A percentile compares a stretch with the other conserved stretches of the same genome.
Conservation (phyloP, 2,329 filamentous ascomycete genomes). For the Neofusicoccum parvum region DNA sequence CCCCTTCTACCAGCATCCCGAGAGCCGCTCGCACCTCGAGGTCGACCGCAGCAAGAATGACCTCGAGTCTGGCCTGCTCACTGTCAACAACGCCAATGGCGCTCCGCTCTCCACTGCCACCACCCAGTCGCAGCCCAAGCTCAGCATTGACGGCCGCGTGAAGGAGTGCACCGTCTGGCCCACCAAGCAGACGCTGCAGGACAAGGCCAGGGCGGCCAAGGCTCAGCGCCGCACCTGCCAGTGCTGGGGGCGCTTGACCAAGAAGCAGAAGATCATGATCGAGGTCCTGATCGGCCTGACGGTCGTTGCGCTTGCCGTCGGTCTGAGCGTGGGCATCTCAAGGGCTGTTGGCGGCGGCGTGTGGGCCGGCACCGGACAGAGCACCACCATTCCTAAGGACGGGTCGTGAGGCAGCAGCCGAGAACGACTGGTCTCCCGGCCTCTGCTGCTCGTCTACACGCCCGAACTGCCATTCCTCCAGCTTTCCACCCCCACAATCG, state of each 20-base stretch:
- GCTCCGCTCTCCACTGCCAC: constrained; percentile 40
- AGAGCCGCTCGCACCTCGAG: constrained; percentile 26
- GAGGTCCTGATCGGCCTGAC: constrained; percentile 50
- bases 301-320: constrained; percentile 49
- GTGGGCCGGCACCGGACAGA: constrained; percentile 43
- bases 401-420: constrained; percentile 1
- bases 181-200: constrained; percentile 49
- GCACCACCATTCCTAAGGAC: constrained; percentile 33
- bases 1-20: constrained; percentile 52
- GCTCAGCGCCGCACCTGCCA: constrained; percentile 43
- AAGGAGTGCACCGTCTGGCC: constrained; percentile 58
- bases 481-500: constrained; percentile 10
- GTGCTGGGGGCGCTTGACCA: constrained; percentile 44
- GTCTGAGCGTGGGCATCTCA: constrained; percentile 52
- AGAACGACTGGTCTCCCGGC: background rate
- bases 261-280: constrained; percentile 47
- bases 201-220: constrained; percentile 40
- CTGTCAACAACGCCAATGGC: constrained; percentile 43
- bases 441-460: background rate
- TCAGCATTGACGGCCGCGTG: constrained; percentile 44
- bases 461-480: background rate
- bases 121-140: constrained; percentile 42
- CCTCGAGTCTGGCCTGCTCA: constrained; percentile 37
- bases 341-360: constrained; percentile 52
- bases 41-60: constrained; percentile 19